Conservation (phyloP, 306 rosid species). For the Corylus heterophylla region DNA sequence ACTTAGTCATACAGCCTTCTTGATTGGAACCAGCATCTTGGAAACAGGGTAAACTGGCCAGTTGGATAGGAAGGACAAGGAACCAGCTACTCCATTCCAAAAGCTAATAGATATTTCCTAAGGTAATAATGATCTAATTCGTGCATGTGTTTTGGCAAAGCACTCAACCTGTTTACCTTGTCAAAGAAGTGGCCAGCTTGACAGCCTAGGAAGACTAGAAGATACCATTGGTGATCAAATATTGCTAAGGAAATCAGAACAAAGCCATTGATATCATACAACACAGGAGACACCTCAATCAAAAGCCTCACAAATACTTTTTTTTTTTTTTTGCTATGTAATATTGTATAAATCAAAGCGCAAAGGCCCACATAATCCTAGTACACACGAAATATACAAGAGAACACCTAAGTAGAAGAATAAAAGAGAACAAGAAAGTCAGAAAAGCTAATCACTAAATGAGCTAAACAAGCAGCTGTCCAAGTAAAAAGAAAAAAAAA, state of each 20-base stretch:
- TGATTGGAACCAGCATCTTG: slow-evolving; percentile 3
- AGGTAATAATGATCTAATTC: background rate
- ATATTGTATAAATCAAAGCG: too few relatives aligned
- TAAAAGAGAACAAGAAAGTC: too few relatives aligned
- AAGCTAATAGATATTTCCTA: background rate
- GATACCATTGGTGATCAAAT: background rate
- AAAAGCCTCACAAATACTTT: background rate
- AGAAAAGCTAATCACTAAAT: too few relatives aligned
- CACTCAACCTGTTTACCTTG: background rate
- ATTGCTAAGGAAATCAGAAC: background rate
- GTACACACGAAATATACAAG: too few relatives aligned
- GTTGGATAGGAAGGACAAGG: background rate
- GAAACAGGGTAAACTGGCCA: background rate
- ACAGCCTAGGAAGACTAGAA: background rate
- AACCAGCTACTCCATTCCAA: background rate
- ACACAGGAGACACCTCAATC: background rate
- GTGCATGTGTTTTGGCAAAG: background rate
- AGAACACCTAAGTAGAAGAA: too few relatives aligned
- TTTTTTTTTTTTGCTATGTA: background rate
- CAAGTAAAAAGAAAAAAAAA: too few relatives aligned
- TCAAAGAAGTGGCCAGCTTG: background rate
- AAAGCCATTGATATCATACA: slow-evolving; percentile 2
- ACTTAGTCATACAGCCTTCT: background rate
- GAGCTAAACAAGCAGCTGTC: too few relatives aligned
- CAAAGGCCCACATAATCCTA: too few relatives aligned